Evolutionary conservation across 164 flowering plant species (phyloP).

Genomic region (Vitis rotundifolia): DNA sequence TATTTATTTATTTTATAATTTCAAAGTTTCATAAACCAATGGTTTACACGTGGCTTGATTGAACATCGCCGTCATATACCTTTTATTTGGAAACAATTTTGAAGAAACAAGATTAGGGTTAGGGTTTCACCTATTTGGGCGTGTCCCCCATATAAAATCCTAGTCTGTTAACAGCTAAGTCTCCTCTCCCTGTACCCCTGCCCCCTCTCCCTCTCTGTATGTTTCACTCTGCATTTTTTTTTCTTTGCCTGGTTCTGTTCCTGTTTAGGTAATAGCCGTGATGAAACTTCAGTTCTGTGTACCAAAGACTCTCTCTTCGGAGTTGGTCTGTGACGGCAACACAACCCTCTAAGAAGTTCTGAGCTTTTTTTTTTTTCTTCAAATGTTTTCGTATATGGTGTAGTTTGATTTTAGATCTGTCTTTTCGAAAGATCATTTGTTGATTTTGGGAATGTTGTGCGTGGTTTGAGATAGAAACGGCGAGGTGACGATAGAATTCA

Average conservation of each 20-base stretch:
- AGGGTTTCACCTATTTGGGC: too few species aligned
- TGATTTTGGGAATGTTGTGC: neutral
- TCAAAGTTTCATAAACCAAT: too few species aligned
- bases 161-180: too few species aligned
- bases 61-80: too few species aligned
- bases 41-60: too few species aligned
- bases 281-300: constrained; percentile 28
- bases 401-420: neutral
- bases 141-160: too few species aligned
- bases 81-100: too few species aligned
- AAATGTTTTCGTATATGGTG: neutral
- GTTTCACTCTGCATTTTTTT: neutral
- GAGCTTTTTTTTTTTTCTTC: constrained; percentile 24
- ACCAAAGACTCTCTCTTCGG: constrained; percentile 28
- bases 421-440: neutral
- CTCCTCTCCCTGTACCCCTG: too few species aligned
- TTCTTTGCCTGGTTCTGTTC: neutral
- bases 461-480: constrained; percentile 3
- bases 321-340: constrained; percentile 40
- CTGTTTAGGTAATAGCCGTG: constrained; percentile 16
- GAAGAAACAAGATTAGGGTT: too few species aligned
- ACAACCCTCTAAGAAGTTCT: constrained; percentile 69
- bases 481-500: constrained; percentile 76
- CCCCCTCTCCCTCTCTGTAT: too few species aligned
- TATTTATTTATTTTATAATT: too few species aligned